Base-by-base conservation (phyloP, 305 asterid species). In the Solanum hybrid region DNA sequence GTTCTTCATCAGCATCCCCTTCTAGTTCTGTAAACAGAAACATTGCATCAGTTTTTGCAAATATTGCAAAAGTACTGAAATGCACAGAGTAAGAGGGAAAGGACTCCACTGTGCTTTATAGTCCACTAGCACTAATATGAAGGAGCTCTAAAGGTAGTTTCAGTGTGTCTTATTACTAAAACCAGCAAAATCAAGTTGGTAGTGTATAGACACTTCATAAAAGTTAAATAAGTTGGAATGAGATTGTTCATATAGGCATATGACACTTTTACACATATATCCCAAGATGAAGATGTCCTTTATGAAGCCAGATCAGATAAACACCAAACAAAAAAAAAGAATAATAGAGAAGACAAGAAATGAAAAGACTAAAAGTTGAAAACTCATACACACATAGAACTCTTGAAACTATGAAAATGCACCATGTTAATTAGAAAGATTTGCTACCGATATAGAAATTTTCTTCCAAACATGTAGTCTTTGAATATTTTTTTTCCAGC, bases 1-100 rank as follows among this genome's bases (percentile, higher is more conserved):
- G 95, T 90, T 96, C 99, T 78, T 92, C 99, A 91, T 95, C 95
- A 79, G 97, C 98, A 94, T 94, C 96, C 89, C 93, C 91, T 92
- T 95, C 99, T 93, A 97, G 91, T 90, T 96, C 99, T 97, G 97
- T 76, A 91, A 90, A 90, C 39, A 86, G 89, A 87, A 85, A 90
- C 79, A 31, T 79, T 24, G n/a, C 91, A 70, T 87, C 79, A 22
- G 11, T 24, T 20, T 38, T 70, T 76, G 79, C 89, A 91, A 68
- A 20, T 65, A 32, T 13, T 1, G 41, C 29, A 14, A 10, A 61
- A 20, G 24, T 33, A 79, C n/a, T 27, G 31, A 26, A 79, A 37
- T 77, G 90, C 32, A 79, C 8, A 14, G 31, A 27, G 84, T 6
- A 32, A 29, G 41, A 82, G 79, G 34, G 12, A 78, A 36, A 68